Evolutionary conservation across 148 eudicot genomes (phyloP).

Genomic region (Rhododendron simsii): DNA sequence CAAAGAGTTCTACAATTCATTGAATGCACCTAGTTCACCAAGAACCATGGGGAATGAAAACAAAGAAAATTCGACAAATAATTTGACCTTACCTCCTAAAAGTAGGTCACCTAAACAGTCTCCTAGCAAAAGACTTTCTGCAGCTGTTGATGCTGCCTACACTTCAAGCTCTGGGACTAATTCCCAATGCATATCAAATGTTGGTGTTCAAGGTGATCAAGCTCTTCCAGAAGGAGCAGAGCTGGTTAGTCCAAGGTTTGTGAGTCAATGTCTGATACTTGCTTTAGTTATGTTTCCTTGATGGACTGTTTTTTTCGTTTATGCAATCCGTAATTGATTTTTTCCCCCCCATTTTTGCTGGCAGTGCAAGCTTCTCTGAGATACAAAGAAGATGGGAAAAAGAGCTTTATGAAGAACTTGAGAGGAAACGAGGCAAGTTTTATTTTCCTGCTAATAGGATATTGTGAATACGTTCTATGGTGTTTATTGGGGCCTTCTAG

Average conservation of each 20-base stretch:
- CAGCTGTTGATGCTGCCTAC: constrained; percentile 41
- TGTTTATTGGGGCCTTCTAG: background rate
- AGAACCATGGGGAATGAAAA: constrained; percentile 32
- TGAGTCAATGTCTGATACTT: constrained; percentile 10
- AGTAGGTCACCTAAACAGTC: constrained; percentile 55
- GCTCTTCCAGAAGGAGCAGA: constrained; percentile 29
- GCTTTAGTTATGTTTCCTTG: constrained; percentile 7
- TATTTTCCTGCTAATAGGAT: constrained; percentile 23
- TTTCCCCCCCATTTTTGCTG: background rate
- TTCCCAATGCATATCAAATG: constrained; percentile 30
- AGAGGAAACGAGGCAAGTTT: constrained; percentile 66
- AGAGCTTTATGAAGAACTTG: constrained; percentile 75
- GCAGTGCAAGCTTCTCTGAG: constrained; percentile 56
- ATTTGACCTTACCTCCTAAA: constrained; percentile 43
- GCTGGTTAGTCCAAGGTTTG: constrained; percentile 49
- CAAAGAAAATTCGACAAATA: constrained; percentile 33
- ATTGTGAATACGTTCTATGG: background rate
- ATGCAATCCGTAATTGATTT: background rate
- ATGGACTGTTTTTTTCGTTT: background rate
- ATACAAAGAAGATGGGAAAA: constrained; percentile 69
- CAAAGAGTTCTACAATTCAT: constrained; percentile 61
- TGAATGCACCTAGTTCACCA: constrained; percentile 43
- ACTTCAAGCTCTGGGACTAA: constrained; percentile 37
- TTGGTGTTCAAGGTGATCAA: constrained; percentile 30
- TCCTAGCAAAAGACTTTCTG: constrained; percentile 53